Percentiles rank a stretch among this genome's conserved stretches.
Conservation (phyloP, 495 filamentous ascomycete species). For the Physcia stellaris region DNA sequence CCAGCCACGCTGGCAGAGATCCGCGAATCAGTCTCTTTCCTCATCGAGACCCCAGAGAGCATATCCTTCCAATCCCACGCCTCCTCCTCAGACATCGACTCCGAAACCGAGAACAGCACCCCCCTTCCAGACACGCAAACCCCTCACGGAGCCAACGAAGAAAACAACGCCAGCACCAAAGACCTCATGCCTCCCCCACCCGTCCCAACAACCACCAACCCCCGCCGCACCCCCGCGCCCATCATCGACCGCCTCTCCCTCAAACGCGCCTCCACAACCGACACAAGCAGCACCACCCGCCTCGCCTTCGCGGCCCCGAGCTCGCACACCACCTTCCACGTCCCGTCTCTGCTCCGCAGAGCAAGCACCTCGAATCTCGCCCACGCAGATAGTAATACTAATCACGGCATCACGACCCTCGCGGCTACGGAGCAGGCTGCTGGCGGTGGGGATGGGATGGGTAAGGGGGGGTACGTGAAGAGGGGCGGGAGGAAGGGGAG, state of each 20-base stretch:
- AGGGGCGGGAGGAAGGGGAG: conserved; percentile 54
- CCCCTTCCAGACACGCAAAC: no score
- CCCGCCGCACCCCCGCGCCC: conserved; percentile 32
- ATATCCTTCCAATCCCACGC: conserved; percentile 31
- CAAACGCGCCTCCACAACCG: conserved; percentile 49
- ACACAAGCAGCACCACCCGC: conserved; percentile 29
- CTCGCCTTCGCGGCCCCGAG: conserved; percentile 48
- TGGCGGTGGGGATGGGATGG: conserved; percentile 25
- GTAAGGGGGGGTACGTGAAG: conserved; percentile 21
- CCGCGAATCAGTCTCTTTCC: conserved; percentile 61
- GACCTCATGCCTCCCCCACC: conserved; percentile 23
- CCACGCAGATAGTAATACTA: conserved; percentile 23
- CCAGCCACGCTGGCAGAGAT: conserved; percentile 64
- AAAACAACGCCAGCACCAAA: conserved; percentile 27
- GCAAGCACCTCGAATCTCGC: conserved; percentile 52
- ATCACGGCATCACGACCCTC: conserved; percentile 20
- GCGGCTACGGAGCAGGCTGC: conserved; percentile 24
- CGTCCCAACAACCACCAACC: conserved; percentile 29
- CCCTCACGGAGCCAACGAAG: conserved; percentile 14
- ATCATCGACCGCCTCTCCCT: conserved; percentile 75
- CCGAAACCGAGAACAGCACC: conserved; percentile 20
- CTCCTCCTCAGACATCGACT: conserved; percentile 17
- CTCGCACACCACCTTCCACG: conserved; percentile 44
- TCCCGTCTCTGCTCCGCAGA: conserved; percentile 65
- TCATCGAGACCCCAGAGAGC: conserved; percentile 62